Evolutionary conservation across 805 yeast genomes (phyloP).

Genomic region (Wickerhamomyces hampshirensis): DNA sequence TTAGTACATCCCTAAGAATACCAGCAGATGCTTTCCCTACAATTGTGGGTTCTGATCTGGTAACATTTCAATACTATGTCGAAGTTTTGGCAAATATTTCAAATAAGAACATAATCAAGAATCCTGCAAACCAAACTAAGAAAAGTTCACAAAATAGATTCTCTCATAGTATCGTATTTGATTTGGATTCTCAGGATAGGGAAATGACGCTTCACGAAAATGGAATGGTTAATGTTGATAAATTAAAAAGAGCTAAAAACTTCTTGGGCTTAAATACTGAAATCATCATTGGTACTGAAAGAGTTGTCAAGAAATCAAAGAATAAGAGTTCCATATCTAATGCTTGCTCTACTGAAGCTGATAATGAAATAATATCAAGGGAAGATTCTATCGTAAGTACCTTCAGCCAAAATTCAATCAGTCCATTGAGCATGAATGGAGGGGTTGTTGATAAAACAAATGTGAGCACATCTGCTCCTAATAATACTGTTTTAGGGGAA

Average conservation of each 20-base stretch:
- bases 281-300: slow-evolving; percentile 73
- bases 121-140: slow-evolving; percentile 18
- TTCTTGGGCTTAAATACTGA: slow-evolving; percentile 80
- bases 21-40: slow-evolving; percentile 89
- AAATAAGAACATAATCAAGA: slow-evolving; percentile 41
- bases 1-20: slow-evolving; percentile 59
- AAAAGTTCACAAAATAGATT: slow-evolving; percentile 18
- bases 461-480: no score
- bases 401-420: slow-evolving; percentile 20
- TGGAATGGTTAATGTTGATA: slow-evolving; percentile 72
- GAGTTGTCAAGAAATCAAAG: slow-evolving; percentile 26
- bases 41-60: slow-evolving; percentile 62
- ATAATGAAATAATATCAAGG: neutral
- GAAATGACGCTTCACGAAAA: slow-evolving; percentile 19
- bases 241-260: slow-evolving; percentile 66
- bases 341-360: slow-evolving; percentile 6
- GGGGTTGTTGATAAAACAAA: neutral
- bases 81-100: slow-evolving; percentile 82
- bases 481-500: no score
- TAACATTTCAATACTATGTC: slow-evolving; percentile 77
- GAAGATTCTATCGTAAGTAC: slow-evolving; percentile 10
- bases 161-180: slow-evolving; percentile 22
- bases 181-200: slow-evolving; percentile 21
- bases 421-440: slow-evolving; percentile 22
- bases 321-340: slow-evolving; percentile 10